A percentile compares a stretch with the other conserved stretches of the same genome.
These are phyloP conservation scores for Chlorophyllum brunneum DNA, from an alignment of 768 basidiomycete genomes.

Conservation along the genomic window DNA sequence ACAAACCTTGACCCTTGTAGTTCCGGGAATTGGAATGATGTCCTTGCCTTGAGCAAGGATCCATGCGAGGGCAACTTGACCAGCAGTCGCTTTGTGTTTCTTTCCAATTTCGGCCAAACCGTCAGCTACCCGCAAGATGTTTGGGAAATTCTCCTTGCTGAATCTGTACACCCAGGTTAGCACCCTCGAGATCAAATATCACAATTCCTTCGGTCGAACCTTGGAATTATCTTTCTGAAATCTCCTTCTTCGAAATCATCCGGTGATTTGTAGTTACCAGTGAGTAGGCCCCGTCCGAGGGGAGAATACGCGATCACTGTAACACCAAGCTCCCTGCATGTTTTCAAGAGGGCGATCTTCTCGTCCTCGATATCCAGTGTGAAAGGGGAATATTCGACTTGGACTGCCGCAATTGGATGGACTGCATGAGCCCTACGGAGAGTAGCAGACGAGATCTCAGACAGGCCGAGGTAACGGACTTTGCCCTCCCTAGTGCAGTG, in stretches of 20 bases:
- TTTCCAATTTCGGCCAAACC: constrained; percentile 32
- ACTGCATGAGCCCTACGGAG: constrained; percentile 48
- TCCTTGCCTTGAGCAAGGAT: constrained; percentile 43
- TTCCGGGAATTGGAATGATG: constrained; percentile 47
- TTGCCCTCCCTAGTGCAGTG: constrained; percentile 35
- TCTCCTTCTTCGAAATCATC: constrained; percentile 37
- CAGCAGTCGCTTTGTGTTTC: constrained; percentile 37
- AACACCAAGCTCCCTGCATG: constrained; percentile 46
- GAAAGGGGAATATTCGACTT: constrained; percentile 51
- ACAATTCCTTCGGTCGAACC: neutral
- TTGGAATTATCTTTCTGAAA: constrained; percentile 33
- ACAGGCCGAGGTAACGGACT: constrained; percentile 47
- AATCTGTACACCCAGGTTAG: constrained; percentile 1
- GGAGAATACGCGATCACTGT: constrained; percentile 50
- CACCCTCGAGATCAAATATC: neutral
- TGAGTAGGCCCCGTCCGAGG: constrained; percentile 49
- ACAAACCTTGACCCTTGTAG: constrained; percentile 33
- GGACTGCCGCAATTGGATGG: constrained; percentile 46
- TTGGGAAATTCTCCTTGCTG: constrained; percentile 41
- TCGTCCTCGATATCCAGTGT: constrained; percentile 43
- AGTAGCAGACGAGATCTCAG: constrained; percentile 42
- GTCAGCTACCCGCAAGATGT: constrained; percentile 39
- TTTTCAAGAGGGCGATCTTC: constrained; percentile 36
- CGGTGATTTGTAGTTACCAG: constrained; percentile 36
- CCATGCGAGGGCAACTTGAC: constrained; percentile 50